Evolutionary conservation across 2,329 filamentous ascomycete genomes (phyloP).

Genomic region (Monosporascus ibericus): DNA sequence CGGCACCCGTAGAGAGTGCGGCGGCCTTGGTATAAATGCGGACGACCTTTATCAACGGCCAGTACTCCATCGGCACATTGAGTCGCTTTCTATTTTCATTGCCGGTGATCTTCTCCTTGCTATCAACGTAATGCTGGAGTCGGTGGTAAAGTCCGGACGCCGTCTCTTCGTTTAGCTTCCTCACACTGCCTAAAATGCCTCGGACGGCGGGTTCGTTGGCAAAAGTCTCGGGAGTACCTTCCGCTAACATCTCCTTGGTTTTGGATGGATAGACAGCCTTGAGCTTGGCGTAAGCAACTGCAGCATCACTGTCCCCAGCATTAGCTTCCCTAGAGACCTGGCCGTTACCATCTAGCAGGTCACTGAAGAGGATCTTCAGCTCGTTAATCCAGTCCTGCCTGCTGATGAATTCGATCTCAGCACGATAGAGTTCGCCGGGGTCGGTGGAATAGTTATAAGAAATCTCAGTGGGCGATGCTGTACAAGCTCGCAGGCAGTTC

Average conservation of each 20-base stretch:
- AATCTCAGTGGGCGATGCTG: constrained; percentile 21
- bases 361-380: constrained; percentile 15
- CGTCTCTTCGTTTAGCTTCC: constrained; percentile 12
- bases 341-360: constrained; percentile 17
- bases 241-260: constrained; percentile 21
- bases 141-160: constrained; percentile 15
- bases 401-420: constrained; percentile 23
- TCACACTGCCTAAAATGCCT: constrained; percentile 18
- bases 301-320: constrained; percentile 18
- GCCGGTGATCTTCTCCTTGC: constrained; percentile 19
- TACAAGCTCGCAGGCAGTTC: constrained; percentile 21
- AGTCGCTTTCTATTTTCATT: constrained; percentile 4
- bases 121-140: constrained; percentile 24
- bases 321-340: constrained; percentile 14
- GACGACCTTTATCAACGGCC: constrained; percentile 44
- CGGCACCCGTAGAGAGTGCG: constrained; percentile 27
- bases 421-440: constrained; percentile 16
- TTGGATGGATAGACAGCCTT: constrained; percentile 21
- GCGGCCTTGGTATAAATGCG: constrained; percentile 28
- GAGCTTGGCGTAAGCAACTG: constrained; percentile 21
- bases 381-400: constrained; percentile 18
- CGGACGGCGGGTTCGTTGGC: constrained; percentile 16
- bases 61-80: constrained; percentile 16
- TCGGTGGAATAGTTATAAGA: constrained; percentile 23
- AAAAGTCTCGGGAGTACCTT: constrained; percentile 12